phyloP scores from a whole-genome alignment of 2,329 filamentous ascomycete species.

The Diaporthe batatas region DNA sequence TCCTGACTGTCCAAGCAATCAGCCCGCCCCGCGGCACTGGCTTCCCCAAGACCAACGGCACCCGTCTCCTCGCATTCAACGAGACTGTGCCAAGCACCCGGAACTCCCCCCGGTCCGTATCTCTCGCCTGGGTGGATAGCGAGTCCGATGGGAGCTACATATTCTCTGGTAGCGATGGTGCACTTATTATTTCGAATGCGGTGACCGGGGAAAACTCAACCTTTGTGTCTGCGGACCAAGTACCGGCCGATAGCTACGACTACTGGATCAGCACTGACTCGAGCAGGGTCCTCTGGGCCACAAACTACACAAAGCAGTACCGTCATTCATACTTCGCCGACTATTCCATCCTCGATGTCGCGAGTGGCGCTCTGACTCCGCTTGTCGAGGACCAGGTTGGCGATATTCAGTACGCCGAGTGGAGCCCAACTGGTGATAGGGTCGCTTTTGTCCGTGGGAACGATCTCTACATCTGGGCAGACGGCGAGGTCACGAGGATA shows the following conservation, averaged over 20 bases:
- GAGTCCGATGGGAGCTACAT: slow-evolving; percentile 23
- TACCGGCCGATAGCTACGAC: slow-evolving; percentile 67
- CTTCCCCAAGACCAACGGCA: slow-evolving; percentile 28
- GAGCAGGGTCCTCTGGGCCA: slow-evolving; percentile 70
- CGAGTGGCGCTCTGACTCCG: slow-evolving; percentile 65
- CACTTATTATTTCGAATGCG: slow-evolving; percentile 12
- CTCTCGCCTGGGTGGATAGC: slow-evolving; percentile 12
- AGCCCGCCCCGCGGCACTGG: slow-evolving; percentile 3
- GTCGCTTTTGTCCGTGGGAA: slow-evolving; percentile 78
- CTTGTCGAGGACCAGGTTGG: slow-evolving; percentile 71
- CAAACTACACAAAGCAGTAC: slow-evolving; percentile 77
- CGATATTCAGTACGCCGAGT: slow-evolving; percentile 76
- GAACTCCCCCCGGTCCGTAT: neutral
- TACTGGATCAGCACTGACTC: slow-evolving; percentile 74
- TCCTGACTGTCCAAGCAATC: neutral
- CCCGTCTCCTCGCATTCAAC: slow-evolving; percentile 22
- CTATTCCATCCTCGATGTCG: slow-evolving; percentile 74
- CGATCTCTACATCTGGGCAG: slow-evolving; percentile 71
- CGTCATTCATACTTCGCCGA: slow-evolving; percentile 77
- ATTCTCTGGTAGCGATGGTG: neutral
- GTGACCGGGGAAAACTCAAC: slow-evolving; percentile 67
- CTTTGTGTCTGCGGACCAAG: slow-evolving; percentile 69
- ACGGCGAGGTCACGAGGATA: slow-evolving; percentile 67
- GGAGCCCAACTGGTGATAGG: slow-evolving; percentile 69
- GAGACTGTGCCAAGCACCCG: slow-evolving; percentile 24